Evolutionary conservation across 1,284 basidiomycete genomes (phyloP), one percentile per base, ranked within the genome.

Genomic region (Trichosporon inkin): DNA sequence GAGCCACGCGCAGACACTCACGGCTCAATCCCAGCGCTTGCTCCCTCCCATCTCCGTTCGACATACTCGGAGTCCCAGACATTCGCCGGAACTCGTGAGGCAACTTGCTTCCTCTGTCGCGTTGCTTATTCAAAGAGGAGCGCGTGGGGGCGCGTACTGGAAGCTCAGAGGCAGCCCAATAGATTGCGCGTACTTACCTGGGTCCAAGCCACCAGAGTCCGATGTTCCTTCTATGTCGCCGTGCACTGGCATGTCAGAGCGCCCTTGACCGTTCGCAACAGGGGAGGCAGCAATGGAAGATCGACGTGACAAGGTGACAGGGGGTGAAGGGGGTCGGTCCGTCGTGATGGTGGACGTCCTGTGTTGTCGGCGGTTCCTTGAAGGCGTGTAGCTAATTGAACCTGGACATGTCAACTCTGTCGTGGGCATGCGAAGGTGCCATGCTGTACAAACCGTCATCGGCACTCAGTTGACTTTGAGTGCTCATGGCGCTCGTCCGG

Each of bases 11-110:
- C 20, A 14, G 1, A 10, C 7, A 67, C 73, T 58, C 55, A 75
- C 73, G 70, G 58, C 68, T 69, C 35, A 72, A 28, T 10, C 73
- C 73, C 20, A 71, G 66, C 20, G 64, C 62, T 13, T 60, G 56
- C 20, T 64, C 67, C 13, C 57, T 38, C 36, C 32, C 49, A 40
- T 51, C 41, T 10, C 13, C 61, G 56, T 16, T 49, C 47, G 47
- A 52, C 52, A 19, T 52, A 32, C 49, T 55, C 6, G 72, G 72
- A 1, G 70, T 73, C 1, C 35, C 36, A 11, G 56, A 52, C 16
- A 24, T 37, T 6, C 56, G 47, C 35, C 49, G 52, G 10, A 34
- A 10, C 10, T 55, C 39, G 14, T 6, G 35, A 17, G 56, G 22
- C 10, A 41, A 10, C 47, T 28, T 49, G 36, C 41, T 22, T 10